Conservation (phyloP, 1,139 yeast genomes). For the Yueomyces sp. region DNA sequence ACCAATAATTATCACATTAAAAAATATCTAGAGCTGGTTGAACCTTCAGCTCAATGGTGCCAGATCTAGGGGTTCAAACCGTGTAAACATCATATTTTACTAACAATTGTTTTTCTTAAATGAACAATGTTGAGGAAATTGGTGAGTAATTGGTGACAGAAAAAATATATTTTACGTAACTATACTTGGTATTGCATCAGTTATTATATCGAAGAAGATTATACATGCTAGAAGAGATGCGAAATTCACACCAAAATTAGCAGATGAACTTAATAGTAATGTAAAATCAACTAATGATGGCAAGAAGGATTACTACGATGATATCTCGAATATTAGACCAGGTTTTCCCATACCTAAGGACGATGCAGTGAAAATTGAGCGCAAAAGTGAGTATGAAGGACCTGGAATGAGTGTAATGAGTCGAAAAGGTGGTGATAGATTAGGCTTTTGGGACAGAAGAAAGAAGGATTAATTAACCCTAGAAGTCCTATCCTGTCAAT, state of each 20-base stretch:
- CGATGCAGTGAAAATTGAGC: constrained; percentile 12
- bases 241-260: constrained; percentile 13
- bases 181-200: constrained; percentile 15
- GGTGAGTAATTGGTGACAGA: constrained; percentile 2
- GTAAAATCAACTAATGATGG: constrained; percentile 3
- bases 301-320: constrained; percentile 13
- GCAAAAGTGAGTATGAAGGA: constrained; percentile 57
- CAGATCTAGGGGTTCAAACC: no score
- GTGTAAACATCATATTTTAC: background rate
- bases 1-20: background rate
- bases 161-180: constrained; percentile 15
- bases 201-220: constrained; percentile 15
- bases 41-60: no score
- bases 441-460: constrained; percentile 25
- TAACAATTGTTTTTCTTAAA: background rate
- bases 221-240: constrained; percentile 17
- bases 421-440: constrained; percentile 28
- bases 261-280: constrained; percentile 6
- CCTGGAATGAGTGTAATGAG: constrained; percentile 44
- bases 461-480: constrained; percentile 5
- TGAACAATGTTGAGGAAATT: background rate
- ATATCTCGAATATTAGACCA: constrained; percentile 29
- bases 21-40: no score
- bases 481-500: background rate
- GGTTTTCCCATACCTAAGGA: constrained; percentile 29